A percentile compares a stretch with the other conserved stretches of the same genome.
Evolutionary conservation across 129 eudicot species (phyloP).

Genomic region (Escallonia rubra): DNA sequence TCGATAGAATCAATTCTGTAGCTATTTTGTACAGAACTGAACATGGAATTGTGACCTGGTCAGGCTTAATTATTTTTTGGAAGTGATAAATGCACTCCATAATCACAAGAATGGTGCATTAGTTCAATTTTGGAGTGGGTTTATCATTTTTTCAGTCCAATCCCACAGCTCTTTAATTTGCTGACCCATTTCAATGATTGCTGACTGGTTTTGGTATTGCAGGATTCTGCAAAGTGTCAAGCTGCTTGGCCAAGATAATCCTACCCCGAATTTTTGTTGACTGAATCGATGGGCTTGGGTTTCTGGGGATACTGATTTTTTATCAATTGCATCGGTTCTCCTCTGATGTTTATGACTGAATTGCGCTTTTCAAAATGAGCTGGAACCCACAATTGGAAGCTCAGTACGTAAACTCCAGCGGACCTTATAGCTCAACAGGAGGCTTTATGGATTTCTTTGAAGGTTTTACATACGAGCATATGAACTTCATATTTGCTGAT

Average conservation of each 20-base stretch:
- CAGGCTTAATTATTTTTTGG: no score
- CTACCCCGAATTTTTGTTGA: neutral
- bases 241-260: conserved; percentile 15
- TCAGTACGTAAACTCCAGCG: conserved; percentile 22
- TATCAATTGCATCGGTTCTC: conserved; percentile 5
- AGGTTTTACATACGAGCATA: conserved; percentile 88
- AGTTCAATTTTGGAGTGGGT: neutral
- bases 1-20: no score
- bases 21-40: no score
- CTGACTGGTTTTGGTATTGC: conserved; percentile 7
- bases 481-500: conserved; percentile 81
- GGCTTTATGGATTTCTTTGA: conserved; percentile 84
- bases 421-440: conserved; percentile 47
- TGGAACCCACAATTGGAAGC: conserved; percentile 47
- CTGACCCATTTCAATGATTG: neutral
- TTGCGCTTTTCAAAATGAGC: conserved; percentile 25
- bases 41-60: no score
- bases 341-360: conserved; percentile 6
- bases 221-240: conserved; percentile 19
- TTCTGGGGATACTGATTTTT: neutral
- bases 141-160: conserved; percentile 5
- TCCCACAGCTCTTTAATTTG: neutral
- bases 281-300: neutral
- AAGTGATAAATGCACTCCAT: no score
- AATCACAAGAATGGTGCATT: no score